Evolutionary conservation across 306 rosid species (phyloP), one percentile per base, ranked within the genome.

Genomic region (Mimosa pudica): DNA sequence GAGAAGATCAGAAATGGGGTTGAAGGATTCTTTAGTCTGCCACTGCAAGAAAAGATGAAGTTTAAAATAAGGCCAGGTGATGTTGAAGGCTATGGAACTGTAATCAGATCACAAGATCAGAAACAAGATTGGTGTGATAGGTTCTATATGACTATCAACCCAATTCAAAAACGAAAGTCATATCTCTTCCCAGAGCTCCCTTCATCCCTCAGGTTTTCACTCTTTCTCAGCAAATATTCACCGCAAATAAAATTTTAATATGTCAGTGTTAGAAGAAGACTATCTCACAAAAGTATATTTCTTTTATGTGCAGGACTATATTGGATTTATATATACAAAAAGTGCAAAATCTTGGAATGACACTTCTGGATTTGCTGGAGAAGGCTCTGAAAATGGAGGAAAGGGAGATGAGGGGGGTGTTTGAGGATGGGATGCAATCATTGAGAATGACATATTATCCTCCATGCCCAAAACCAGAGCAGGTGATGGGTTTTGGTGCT

Each of bases 41-140:
- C 94, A 5, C 32, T 61, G 64, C 82, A 87, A 36, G 92, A 88
- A 82, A 88, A 83, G 77, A 79, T 84, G 87, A 87, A 82, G 45
- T 89, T 82, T 79, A 74, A 75, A 49, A 36, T 86, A 38, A 85
- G 75, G 66, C 73, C 79, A 1, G 94, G 86, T 76, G 94, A 88
- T 33, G 60, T 79, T 84, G 94, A 92, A 81, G 97, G 97, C 58
- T 92, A 87, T 10, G 97, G 97, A 87, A 32, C 78, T 6, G 30
- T 81, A 51, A 82, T 78, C 4, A 46, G 6, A 72, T 66, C 79
- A 51, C 64, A 42, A 51, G 81, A 87, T 67, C 82, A 90, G 75
- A 88, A 83, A 38, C 91, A 84, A 13, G 94, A 92, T 48, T 92
- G 94, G 97, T 84, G 90, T 17, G 91, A 89, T 45, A 89, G 92